Evolutionary conservation across 495 filamentous ascomycete species (phyloP), one percentile per base, ranked within the genome.

Genomic region (Aspergillus olivimuriae): DNA sequence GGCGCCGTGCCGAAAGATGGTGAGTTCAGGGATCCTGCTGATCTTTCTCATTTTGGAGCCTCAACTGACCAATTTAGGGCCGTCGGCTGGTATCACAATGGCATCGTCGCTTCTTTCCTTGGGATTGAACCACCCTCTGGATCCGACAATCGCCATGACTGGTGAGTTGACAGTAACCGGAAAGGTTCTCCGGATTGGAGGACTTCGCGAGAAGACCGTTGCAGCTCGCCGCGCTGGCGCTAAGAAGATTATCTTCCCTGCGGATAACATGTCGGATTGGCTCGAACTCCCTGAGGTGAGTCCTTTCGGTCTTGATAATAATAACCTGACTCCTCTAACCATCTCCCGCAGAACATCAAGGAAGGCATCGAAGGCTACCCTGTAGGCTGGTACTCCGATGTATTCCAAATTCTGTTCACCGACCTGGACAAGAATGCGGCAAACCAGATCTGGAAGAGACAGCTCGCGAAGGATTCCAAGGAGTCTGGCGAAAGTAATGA

Each of bases 131-230:
- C 73, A 77, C 46, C 74, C 81, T 19, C 69, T 99, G 30, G 78
- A 91, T 56, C 84, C 88, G 2, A 87, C 87, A 19, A 82, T 97
- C 56, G 91, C 94, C 37, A 99, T 99, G 94, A 99, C 94, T 16
- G 94, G 94, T 51, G 94, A 99, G 68, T 68, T 99, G 51, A 99
- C 94, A 0, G 86, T 99, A 39, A 99, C 94, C 16, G 94, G 94
- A 21, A 97, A 97, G 66, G 91, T 99, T 4, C 69, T 99, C 42
- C 77, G 94, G 54, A 99, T 99, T 68, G 94, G 94, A 19, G 94
- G 94, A 0, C 68, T 99, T 54, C 75, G 94, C 43, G 94, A 99
- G 76, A 99, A 99, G 80, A 95, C 92, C n/a, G 92, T 99, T 39
- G 94, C 94, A 37, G 94, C 94, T 38, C 77, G 90, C 50, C 76